phyloP scores from a whole-genome alignment of 2,329 filamentous ascomycete species.

The Neopestalotiopsis clavispora region DNA sequence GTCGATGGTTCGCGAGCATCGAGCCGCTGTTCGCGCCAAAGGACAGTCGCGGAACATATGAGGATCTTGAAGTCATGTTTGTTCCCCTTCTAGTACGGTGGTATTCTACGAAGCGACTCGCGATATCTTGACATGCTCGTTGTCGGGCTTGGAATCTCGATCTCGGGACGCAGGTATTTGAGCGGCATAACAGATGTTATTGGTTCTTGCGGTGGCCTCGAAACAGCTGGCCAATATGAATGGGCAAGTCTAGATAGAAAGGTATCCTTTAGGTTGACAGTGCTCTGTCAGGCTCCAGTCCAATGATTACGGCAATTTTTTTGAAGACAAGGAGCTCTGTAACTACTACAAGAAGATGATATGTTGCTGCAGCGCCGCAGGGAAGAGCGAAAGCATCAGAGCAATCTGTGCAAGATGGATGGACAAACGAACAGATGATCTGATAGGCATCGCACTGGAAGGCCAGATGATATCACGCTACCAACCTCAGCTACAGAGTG shows the following conservation, averaged over 20 bases:
- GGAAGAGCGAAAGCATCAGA: not conserved
- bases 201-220: not conserved
- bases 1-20: constrained; percentile 25
- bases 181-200: not conserved
- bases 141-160: not conserved
- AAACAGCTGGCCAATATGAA: not conserved
- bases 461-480: not conserved
- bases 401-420: not conserved
- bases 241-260: not conserved
- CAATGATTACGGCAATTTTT: not conserved
- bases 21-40: constrained; percentile 25
- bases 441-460: not conserved
- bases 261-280: not conserved
- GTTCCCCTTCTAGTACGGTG: constrained; percentile 1
- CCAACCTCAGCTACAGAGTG: not conserved
- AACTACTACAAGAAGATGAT: not conserved
- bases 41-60: constrained; percentile 32
- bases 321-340: not conserved
- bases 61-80: constrained; percentile 31
- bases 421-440: not conserved
- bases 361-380: not conserved
- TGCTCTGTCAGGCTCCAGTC: not conserved
- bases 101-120: not conserved
- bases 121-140: not conserved
- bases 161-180: not conserved